Evolutionary conservation across 768 basidiomycete species (phyloP), one percentile per base, ranked within the genome.

Genomic region (Cystobasidium ongulense): DNA sequence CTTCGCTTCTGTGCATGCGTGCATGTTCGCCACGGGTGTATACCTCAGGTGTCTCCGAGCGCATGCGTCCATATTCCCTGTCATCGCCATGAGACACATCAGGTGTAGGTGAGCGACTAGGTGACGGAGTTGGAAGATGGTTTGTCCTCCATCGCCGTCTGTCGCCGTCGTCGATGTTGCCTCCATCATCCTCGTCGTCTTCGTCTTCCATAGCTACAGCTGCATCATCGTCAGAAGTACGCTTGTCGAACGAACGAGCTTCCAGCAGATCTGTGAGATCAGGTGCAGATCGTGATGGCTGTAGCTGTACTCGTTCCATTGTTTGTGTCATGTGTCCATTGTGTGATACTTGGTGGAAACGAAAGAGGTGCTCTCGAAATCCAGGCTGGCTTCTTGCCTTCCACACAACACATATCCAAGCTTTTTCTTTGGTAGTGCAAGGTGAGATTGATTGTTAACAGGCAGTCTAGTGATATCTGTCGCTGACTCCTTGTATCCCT

Each of bases 211-310:
- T 41, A 41, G n/a, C 27, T 36, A 15, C 63, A 36, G 29, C 57
- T 4, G 57, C 57, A 38, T 61, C 57, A 61, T 61, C 57, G 57
- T 61, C 57, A 61, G 57, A 61, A 7, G 31, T 31, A 17, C 15
- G 13, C 3, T 17, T 27, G 7, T 29, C 57, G 31, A 38, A 10
- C 29, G 35, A 61, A 17, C 63, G 33, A 3, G 65, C 65, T 33
- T 67, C 65, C 18, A 67, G n/a, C n/a, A 67, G 50, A 17, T 67
- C 65, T 29, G 65, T 53, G 13, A 67, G 65, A 29, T 67, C 65
- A 29, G 65, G 65, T 27, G 65, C 65, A 46, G 65, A 67, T 10
- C 29, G 43, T 17, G 65, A 67, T 8, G 65, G 43, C 50, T 67
- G 65, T n/a, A 67, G 65, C 27, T 39, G 65, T 4, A 21, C 63